phyloP scores from a whole-genome alignment of 2,329 filamentous ascomycete genomes.

The Colletotrichum costaricense region DNA sequence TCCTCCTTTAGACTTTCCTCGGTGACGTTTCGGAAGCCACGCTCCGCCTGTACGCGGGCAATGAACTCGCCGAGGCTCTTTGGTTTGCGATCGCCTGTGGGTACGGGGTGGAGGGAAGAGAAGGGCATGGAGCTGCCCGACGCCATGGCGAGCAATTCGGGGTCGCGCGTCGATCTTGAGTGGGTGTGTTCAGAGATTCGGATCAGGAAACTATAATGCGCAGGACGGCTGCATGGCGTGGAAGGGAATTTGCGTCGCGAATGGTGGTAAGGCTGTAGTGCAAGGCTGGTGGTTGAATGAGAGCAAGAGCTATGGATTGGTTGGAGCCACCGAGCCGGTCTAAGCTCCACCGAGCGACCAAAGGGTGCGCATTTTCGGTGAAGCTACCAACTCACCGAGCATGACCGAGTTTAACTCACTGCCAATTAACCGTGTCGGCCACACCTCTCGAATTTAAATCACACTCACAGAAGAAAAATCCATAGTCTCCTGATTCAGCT shows the following conservation, averaged over 20 bases:
- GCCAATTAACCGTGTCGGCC: background rate
- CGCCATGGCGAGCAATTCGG: conserved; percentile 32
- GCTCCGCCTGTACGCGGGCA: conserved; percentile 79
- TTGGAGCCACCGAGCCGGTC: background rate
- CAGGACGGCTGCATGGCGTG: background rate
- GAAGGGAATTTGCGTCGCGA: background rate
- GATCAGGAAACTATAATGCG: background rate
- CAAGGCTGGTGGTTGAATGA: conserved; percentile 21
- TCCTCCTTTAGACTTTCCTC: conserved; percentile 79
- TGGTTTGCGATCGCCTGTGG: conserved; percentile 65
- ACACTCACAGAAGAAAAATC: no score
- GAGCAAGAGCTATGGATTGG: conserved; percentile 26
- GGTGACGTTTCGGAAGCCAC: conserved; percentile 83
- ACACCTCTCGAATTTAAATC: background rate
- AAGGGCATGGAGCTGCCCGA: conserved; percentile 39
- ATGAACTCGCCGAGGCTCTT: conserved; percentile 80
- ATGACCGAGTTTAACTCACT: background rate
- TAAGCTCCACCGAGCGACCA: conserved; percentile 24
- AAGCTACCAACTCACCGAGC: background rate
- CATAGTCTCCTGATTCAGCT: background rate
- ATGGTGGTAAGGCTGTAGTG: conserved; percentile 14
- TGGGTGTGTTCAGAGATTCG: background rate
- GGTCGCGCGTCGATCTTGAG: background rate
- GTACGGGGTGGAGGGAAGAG: conserved; percentile 74
- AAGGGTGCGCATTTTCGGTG: background rate